Evolutionary conservation across 148 eudicot species (phyloP).

Genomic region (Fallopia convolvulus): DNA sequence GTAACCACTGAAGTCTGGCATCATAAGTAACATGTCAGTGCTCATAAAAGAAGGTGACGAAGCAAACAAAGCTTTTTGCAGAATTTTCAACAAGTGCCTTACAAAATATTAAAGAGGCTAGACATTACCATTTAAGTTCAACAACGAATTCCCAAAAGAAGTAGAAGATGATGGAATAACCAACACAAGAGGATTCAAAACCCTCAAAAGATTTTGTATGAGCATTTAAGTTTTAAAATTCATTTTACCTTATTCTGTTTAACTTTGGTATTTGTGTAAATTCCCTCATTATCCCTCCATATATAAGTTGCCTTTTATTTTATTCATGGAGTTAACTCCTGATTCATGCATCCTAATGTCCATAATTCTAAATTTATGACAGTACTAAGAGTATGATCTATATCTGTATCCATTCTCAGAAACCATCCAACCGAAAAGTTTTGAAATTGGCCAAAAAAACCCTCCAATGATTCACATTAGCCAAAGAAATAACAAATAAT

Average conservation of each 20-base stretch:
- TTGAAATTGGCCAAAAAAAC: background rate
- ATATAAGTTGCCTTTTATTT: background rate
- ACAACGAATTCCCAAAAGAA: background rate
- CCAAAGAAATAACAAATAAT: background rate
- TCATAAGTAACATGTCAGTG: background rate
- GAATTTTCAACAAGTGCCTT: background rate
- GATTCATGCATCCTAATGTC: background rate
- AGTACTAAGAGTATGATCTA: background rate
- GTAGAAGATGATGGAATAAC: background rate
- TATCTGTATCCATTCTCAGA: background rate
- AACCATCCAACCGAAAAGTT: background rate
- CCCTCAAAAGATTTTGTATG: background rate
- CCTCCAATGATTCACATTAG: background rate
- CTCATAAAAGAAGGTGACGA: background rate
- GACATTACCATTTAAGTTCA: background rate
- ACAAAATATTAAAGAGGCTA: background rate
- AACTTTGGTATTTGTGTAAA: background rate
- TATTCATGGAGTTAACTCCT: background rate
- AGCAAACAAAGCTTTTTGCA: background rate
- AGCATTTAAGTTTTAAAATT: background rate
- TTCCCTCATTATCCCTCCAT: background rate
- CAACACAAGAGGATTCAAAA: background rate
- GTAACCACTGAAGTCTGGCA: conserved; percentile 69
- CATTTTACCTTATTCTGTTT: background rate
- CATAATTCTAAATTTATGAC: background rate